Conservation (phyloP, 2,329 filamentous ascomycete species). For the Colletotrichum sp. region DNA sequence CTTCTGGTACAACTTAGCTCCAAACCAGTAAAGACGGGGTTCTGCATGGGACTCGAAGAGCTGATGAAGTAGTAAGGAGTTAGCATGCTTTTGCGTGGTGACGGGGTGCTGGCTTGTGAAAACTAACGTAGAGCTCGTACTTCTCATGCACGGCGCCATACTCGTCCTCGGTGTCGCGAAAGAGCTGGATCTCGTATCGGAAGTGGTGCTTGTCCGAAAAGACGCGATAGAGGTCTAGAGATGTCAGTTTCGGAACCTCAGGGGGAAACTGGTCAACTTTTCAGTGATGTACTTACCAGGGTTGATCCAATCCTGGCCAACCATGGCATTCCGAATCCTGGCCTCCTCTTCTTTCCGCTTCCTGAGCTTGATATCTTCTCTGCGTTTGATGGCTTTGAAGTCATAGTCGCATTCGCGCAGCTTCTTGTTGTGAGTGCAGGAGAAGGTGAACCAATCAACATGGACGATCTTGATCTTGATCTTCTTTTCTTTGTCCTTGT, state of each 20-base stretch:
- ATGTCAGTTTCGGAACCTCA: neutral
- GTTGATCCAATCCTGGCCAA: slow-evolving; percentile 50
- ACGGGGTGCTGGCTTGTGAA: accelerated
- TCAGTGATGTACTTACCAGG: slow-evolving; percentile 45
- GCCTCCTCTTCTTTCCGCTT: slow-evolving; percentile 38
- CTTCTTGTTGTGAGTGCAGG: slow-evolving; percentile 31
- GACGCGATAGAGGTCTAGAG: slow-evolving; percentile 63
- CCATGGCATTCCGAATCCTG: slow-evolving; percentile 35
- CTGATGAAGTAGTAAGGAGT: too few relatives aligned
- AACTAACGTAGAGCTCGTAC: slow-evolving; percentile 63
- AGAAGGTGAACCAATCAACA: slow-evolving; percentile 60
- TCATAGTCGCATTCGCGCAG: slow-evolving; percentile 45
- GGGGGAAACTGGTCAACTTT: too few relatives aligned
- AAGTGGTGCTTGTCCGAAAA: slow-evolving; percentile 69
- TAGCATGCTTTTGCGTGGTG: neutral
- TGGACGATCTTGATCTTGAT: slow-evolving; percentile 45
- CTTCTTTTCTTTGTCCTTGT: slow-evolving; percentile 27
- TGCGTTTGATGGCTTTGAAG: slow-evolving; percentile 27
- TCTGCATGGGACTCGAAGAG: slow-evolving; percentile 69
- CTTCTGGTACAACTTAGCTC: slow-evolving; percentile 54
- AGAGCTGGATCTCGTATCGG: slow-evolving; percentile 65
- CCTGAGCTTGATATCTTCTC: slow-evolving; percentile 31
- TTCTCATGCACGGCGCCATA: slow-evolving; percentile 14
- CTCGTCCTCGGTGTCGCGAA: slow-evolving; percentile 1
- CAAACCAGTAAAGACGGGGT: slow-evolving; percentile 66